Base-by-base conservation (phyloP, 2,329 filamentous ascomycete species). In the Periconia digitata region DNA sequence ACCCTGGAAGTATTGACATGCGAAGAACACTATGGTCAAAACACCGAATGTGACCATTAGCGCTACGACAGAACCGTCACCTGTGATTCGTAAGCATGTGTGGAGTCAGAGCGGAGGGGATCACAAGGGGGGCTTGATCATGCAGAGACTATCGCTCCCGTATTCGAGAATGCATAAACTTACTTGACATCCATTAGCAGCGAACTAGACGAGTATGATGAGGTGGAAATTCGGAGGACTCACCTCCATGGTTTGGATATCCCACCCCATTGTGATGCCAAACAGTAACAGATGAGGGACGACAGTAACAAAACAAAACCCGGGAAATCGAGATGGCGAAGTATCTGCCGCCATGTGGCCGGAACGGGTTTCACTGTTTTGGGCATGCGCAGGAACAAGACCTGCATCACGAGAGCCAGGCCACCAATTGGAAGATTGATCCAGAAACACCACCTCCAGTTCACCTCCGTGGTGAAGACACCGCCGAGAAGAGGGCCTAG, bases 231-330 rank as follows among this genome's bases (percentile, higher is more conserved):
- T 15, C 4, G 27, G 27, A 10, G n/a, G n/a, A 32, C 4, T 5
- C n/a, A 32, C 8, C 39, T 47, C 73, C 73, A 76, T 3, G 59
- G 27, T 48, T 73, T 73, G 40, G 63, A 68, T 46, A 58, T 58
- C 6, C 72, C 74, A n/a, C 68, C 74, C 72, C 72, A 76, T 44
- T 75, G 67, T 7, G 76, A 58, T 15, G 73, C 74, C 5, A 76
- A 59, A 2, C 73, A 58, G 3, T 74, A 61, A 50, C 69, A 73
- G 27, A 75, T 60, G 40, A 74, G 62, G 49, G 68, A 67, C 1
- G 67, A 66, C 17, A 74, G 41, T 42, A 74, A 50, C 15, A 68
- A 6, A 13, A 60, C 24, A 7, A 61, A 68, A 12, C 72, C 74
- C 20, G 57, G 51, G 21, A 71, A 48, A 55, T 76, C 74, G 46